Percentiles rank a stretch among this genome's conserved stretches.
Conservation (phyloP, 2,329 filamentous ascomycete species). For the Exophiala sideris region DNA sequence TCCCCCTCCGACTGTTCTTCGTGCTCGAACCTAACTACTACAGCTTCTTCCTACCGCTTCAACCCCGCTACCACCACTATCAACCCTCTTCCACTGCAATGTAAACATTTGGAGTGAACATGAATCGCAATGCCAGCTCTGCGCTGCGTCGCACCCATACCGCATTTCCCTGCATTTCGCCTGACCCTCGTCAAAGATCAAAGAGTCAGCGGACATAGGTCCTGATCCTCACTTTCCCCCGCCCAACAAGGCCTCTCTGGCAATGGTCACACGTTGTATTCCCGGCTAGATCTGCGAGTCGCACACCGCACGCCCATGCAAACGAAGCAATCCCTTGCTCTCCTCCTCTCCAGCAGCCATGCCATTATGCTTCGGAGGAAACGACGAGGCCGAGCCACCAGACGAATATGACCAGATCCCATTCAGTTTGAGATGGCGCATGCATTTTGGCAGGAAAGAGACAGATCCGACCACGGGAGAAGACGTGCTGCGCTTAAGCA, state of each 20-base stretch:
- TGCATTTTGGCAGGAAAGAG: conserved; percentile 26
- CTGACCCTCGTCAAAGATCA: conserved; percentile 17
- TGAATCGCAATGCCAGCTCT: conserved; percentile 17
- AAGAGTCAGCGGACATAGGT: conserved; percentile 3
- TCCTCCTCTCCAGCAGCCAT: conserved; percentile 12
- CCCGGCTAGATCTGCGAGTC: not conserved
- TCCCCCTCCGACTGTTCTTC: too few species aligned
- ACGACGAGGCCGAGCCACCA: conserved; percentile 22
- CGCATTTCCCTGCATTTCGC: conserved; percentile 12
- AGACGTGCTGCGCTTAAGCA: conserved; percentile 23
- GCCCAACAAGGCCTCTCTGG: not conserved
- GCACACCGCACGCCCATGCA: not conserved
- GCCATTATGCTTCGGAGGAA: conserved; percentile 20
- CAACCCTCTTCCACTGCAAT: too few species aligned
- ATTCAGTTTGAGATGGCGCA: conserved; percentile 25
- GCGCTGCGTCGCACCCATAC: conserved; percentile 12
- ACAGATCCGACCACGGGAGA: conserved; percentile 24
- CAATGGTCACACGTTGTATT: conserved; percentile 7
- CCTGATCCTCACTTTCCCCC: not conserved
- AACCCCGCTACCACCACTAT: too few species aligned
- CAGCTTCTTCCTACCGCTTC: too few species aligned
- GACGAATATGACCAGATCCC: conserved; percentile 28
- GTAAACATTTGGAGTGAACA: too few species aligned
- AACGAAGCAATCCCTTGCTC: too few species aligned
- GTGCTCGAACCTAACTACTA: too few species aligned